Base-by-base conservation (phyloP, 257 asterid species). In the Fraxinus anomala region DNA sequence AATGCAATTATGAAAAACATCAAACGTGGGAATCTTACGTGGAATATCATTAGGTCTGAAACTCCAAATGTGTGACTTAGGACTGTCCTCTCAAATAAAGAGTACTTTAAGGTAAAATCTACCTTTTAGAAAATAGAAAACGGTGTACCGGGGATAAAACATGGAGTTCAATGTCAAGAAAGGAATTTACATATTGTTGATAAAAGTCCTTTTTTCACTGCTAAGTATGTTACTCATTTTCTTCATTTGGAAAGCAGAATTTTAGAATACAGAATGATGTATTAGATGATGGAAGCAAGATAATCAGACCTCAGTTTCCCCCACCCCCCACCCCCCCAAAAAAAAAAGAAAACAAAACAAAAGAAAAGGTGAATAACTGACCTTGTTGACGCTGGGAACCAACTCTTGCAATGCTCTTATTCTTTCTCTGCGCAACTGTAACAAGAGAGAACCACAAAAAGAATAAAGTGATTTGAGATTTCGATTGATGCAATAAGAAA, bases 311-410 rank as follows among this genome's bases (percentile, higher is more conserved):
- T 21, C 66, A 56, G 4, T 11, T 10, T 3, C 14, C 14, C 13
- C 2, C 8, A 39, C n/a, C n/a, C n/a, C n/a, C n/a, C n/a, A n/a
- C 12, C 13, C 13, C 13, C 2, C 33, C 3, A 39, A 39, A 37
- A 37, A 37, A 37, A 7, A 37, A 37, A 37, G 1, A 36, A 5
- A 33, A 5, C 0, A 33, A 33, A 0, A 33, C 0, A 36, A 17
- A 75, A 73, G 67, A 51, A 63, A 51, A 5, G 23, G 5, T 8
- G 1, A 61, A 61, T 1, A 23, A 63, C 34, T 63, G 34, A 86
- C 99, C 98, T 96, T 96, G 91, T 96, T 96, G 80, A 96, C 98
- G 87, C 87, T 94, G 74, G 99, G 99, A 87, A 96, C 99, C 84
- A 93, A 82, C 66, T 96, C 98, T 78, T 96, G 99, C 91, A 96